phyloP scores from a whole-genome alignment of 176 grass and related monocot genomes.

The Puccinellia tenuiflora region DNA sequence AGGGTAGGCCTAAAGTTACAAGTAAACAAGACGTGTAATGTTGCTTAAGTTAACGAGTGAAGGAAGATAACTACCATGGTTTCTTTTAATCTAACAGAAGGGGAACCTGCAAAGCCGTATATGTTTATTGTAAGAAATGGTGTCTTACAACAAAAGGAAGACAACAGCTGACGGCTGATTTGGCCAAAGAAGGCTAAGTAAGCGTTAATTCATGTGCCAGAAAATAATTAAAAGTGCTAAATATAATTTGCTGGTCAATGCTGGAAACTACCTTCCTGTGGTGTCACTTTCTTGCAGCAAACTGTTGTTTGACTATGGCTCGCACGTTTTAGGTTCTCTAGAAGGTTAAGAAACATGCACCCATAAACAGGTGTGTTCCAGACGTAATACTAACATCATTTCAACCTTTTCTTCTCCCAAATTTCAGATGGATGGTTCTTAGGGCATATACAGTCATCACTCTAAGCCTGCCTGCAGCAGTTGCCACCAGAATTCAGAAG shows the following conservation, averaged over 20 bases:
- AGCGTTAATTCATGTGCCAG: neutral
- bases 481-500: neutral
- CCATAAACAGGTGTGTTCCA: neutral
- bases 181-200: neutral
- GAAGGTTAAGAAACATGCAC: neutral
- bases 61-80: neutral
- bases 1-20: neutral
- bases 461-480: neutral
- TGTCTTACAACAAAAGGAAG: neutral
- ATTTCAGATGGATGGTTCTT: slow-evolving; percentile 25
- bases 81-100: neutral
- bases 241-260: neutral
- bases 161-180: neutral
- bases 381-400: neutral
- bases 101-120: slow-evolving; percentile 15
- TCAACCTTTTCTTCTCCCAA: neutral
- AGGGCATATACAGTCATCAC: neutral
- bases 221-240: neutral
- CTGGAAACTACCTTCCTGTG: neutral
- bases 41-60: slow-evolving; percentile 7
- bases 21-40: neutral
- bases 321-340: slow-evolving; percentile 2
- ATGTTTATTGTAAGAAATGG: neutral
- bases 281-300: neutral
- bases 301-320: slow-evolving; percentile 2